Evolutionary conservation across 2,329 filamentous ascomycete species (phyloP).

Genomic region (Aplosporella prunicola): DNA sequence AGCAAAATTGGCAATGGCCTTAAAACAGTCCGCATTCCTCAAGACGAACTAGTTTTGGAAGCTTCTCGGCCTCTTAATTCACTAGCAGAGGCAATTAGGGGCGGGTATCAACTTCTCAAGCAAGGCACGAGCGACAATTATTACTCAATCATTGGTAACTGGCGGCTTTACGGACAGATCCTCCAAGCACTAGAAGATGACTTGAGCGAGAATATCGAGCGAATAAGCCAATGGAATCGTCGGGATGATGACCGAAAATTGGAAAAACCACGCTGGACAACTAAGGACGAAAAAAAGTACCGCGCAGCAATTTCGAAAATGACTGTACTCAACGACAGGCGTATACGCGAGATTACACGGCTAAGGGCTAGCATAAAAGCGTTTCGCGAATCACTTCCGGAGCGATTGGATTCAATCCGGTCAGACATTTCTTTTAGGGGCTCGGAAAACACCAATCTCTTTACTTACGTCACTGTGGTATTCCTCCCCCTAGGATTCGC

Average conservation of each 20-base stretch:
- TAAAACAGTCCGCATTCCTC: no score
- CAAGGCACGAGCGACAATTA: constrained; percentile 4
- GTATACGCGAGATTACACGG: not conserved
- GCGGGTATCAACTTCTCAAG: constrained; percentile 2
- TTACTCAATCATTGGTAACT: constrained; percentile 6
- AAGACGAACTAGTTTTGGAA: no score
- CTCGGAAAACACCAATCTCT: constrained; percentile 22
- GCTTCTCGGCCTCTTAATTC: no score
- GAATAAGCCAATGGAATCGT: constrained; percentile 18
- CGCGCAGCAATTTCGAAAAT: constrained; percentile 14
- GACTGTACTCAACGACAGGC: constrained; percentile 1
- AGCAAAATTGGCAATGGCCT: no score
- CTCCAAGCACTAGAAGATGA: constrained; percentile 16
- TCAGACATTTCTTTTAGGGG: constrained; percentile 14
- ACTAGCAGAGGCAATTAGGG: constrained; percentile 3
- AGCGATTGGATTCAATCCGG: constrained; percentile 14
- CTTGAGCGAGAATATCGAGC: constrained; percentile 13
- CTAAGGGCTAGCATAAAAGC: constrained; percentile 11
- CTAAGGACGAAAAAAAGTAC: constrained; percentile 24
- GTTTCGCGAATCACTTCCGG: constrained; percentile 13
- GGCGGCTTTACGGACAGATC: constrained; percentile 13
- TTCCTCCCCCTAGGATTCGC: constrained; percentile 26
- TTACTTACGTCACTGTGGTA: constrained; percentile 28
- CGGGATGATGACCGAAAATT: constrained; percentile 19
- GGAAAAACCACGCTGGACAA: constrained; percentile 24